A percentile compares a stretch with the other conserved stretches of the same genome.
Evolutionary conservation across 2,329 filamentous ascomycete species (phyloP).

Genomic region (Fusarium aywerte): DNA sequence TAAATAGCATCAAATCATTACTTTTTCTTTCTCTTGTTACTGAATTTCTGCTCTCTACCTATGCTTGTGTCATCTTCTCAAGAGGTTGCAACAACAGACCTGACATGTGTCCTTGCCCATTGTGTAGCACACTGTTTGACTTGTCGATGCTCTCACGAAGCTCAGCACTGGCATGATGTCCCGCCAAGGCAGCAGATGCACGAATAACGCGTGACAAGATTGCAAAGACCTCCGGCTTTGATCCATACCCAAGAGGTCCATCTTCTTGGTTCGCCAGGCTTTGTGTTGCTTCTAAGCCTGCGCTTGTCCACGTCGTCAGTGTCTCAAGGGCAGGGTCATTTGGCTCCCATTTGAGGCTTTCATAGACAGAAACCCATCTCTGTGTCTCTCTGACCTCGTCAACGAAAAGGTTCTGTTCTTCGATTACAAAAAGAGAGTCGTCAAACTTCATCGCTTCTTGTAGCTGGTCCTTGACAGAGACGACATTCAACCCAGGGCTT

Average conservation of each 20-base stretch:
- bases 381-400: slow-evolving; percentile 81
- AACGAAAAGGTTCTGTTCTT: slow-evolving; percentile 94
- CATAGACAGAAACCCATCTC: slow-evolving; percentile 71
- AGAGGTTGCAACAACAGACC: slow-evolving; percentile 43
- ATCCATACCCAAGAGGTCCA: slow-evolving; percentile 78
- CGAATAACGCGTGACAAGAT: slow-evolving; percentile 63
- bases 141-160: slow-evolving; percentile 26
- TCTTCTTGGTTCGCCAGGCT: slow-evolving; percentile 57
- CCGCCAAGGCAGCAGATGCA: slow-evolving; percentile 51
- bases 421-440: slow-evolving; percentile 81
- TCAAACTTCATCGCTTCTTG: slow-evolving; percentile 63
- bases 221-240: slow-evolving; percentile 73
- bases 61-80: slow-evolving; percentile 7
- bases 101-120: slow-evolving; percentile 43
- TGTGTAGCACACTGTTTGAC: slow-evolving; percentile 5
- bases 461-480: slow-evolving; percentile 55
- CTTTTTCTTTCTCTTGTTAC: slow-evolving; percentile 15
- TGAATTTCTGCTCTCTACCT: neutral
- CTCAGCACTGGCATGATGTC: slow-evolving; percentile 24
- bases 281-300: slow-evolving; percentile 60
- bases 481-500: slow-evolving; percentile 20
- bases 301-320: slow-evolving; percentile 60
- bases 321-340: slow-evolving; percentile 41
- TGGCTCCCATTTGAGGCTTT: slow-evolving; percentile 36
- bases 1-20: slow-evolving; percentile 19